Base-by-base conservation (phyloP, 2,329 filamentous ascomycete species). In the Onygena corvina region DNA sequence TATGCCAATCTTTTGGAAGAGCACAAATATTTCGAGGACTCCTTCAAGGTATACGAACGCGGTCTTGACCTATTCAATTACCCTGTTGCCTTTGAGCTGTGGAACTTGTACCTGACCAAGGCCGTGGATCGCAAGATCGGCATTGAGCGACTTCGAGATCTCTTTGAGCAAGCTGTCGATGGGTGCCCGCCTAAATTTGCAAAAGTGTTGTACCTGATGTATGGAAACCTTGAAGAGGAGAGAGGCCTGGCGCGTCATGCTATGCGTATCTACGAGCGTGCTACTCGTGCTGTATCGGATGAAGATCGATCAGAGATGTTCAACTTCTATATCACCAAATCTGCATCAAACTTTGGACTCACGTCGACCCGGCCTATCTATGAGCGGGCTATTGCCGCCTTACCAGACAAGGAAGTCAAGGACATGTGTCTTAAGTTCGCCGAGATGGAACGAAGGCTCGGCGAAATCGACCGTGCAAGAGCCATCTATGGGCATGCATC, bases 341-440 rank as follows among this genome's bases (percentile, higher is more conserved):
- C 89, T 0, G 92, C 92, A 1, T 94, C 88, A 16, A 98, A 98
- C 68, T 98, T 98, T 61, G 92, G 93, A 27, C 77, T 98, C 47
- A 89, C 92, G 0, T 96, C 92, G 0, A 95, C 92, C 2, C 75
- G 92, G 47, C 83, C 87, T 0, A 98, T 98, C 59, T 98, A 98
- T 72, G 92, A 98, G 69, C 82, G 89, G 50, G 90, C 92, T 31
- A 94, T 98, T 57, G 82, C 86, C 8, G 85, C 88, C n/a, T 74
- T 98, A 30, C 90, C 93, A 0, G 92, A 98, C 66, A 79, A 76
- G 54, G 92, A 96, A 67, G 92, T 90, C 4, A 87, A 89, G 62
- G 86, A 92, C 58, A 98, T 98, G 92, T 98, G 92, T 68, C 80
- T 98, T 63, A 96, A 95, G 63, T 98, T 98, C 62, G 92, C 92